These are phyloP conservation scores for Lolium rigidum DNA, from an alignment of 176 grass and related monocot genomes.

Conservation along the genomic window DNA sequence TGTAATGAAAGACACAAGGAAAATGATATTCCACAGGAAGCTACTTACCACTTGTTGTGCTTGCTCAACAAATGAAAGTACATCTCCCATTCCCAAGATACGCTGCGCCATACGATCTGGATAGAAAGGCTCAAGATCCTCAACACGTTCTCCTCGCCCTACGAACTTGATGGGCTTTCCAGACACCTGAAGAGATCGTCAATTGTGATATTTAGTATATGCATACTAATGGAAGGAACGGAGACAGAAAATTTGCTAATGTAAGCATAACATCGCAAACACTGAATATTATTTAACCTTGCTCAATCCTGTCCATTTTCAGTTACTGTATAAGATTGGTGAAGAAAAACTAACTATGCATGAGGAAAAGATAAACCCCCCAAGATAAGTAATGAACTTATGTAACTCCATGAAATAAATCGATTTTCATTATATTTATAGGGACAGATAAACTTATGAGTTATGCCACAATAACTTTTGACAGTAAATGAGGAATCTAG, in stretches of 20 bases:
- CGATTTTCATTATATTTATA: neutral
- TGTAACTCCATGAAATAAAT: neutral
- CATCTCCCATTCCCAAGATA: slow-evolving; percentile 97
- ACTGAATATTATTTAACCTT: slow-evolving; percentile 28
- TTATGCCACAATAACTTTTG: neutral
- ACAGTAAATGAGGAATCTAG: slow-evolving; percentile 16
- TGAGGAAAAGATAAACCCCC: slow-evolving; percentile 1
- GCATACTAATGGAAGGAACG: slow-evolving; percentile 17
- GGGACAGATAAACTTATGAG: neutral
- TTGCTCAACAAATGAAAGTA: slow-evolving; percentile 97
- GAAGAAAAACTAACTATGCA: neutral
- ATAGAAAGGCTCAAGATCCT: slow-evolving; percentile 96
- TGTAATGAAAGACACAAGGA: slow-evolving; percentile 33
- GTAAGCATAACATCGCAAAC: neutral
- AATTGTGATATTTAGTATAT: slow-evolving; percentile 24
- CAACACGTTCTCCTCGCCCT: slow-evolving; percentile 84
- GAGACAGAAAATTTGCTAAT: slow-evolving; percentile 1
- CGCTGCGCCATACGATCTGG: slow-evolving; percentile 95
- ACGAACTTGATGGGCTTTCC: slow-evolving; percentile 97
- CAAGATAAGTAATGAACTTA: slow-evolving; percentile 22
- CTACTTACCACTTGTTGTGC: slow-evolving; percentile 89
- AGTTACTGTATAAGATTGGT: slow-evolving; percentile 1
- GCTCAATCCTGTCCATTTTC: neutral
- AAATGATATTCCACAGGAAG: slow-evolving; percentile 13
- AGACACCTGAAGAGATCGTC: slow-evolving; percentile 62